Percentiles rank a stretch among this genome's conserved stretches.
These are phyloP conservation scores for Cokeromyces recurvatus DNA, from an alignment of 371 early-diverging fungal genomes.

Conservation along the genomic window DNA sequence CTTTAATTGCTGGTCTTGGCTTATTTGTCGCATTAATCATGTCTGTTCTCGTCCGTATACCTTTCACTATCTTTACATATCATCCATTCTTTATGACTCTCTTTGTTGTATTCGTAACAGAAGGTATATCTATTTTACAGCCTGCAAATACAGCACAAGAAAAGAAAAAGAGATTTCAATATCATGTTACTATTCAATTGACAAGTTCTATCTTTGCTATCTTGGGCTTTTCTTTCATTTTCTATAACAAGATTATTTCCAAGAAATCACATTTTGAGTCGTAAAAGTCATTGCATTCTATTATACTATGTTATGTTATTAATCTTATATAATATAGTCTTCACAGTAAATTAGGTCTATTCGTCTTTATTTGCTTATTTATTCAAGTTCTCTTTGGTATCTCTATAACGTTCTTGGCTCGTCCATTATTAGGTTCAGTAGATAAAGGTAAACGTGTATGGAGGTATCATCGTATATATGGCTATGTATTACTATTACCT, in stretches of 20 bases:
- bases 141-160: slow-evolving; percentile 21
- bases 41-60: slow-evolving; percentile 19
- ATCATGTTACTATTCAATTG: slow-evolving; percentile 24
- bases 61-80: slow-evolving; percentile 23
- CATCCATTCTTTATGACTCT: slow-evolving; percentile 30
- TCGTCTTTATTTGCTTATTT: slow-evolving; percentile 22
- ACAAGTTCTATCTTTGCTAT: slow-evolving; percentile 16
- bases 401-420: slow-evolving; percentile 21
- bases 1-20: slow-evolving; percentile 17
- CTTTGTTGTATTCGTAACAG: slow-evolving; percentile 20
- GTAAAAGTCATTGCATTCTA: slow-evolving; percentile 5
- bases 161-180: slow-evolving; percentile 20
- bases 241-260: slow-evolving; percentile 22
- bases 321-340: no score
- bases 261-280: slow-evolving; percentile 28
- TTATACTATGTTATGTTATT: background rate
- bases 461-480: slow-evolving; percentile 35
- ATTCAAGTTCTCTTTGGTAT: slow-evolving; percentile 33
- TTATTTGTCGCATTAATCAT: slow-evolving; percentile 21
- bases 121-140: slow-evolving; percentile 30
- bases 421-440: slow-evolving; percentile 19
- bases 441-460: slow-evolving; percentile 23
- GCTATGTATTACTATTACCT: slow-evolving; percentile 24
- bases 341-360: slow-evolving; percentile 29
- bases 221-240: slow-evolving; percentile 20